phyloP scores from a whole-genome alignment of 2,329 filamentous ascomycete genomes.

The Stagonosporopsis tanaceti region DNA sequence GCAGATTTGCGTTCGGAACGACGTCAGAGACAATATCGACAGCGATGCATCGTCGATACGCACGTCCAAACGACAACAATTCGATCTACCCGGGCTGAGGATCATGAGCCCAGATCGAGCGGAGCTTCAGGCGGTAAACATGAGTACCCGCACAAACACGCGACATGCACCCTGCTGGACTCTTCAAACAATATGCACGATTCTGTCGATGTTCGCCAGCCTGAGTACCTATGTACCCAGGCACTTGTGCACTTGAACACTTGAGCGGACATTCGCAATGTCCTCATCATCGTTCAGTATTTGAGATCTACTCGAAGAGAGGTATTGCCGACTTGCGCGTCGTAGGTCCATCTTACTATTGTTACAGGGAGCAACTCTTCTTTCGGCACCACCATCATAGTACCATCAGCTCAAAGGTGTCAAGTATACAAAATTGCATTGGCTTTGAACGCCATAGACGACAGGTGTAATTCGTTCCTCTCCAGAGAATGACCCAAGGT shows the following conservation, averaged over 20 bases:
- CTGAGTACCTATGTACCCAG: too few relatives aligned
- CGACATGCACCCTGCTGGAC: background rate
- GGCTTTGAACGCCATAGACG: too few relatives aligned
- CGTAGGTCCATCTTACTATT: too few relatives aligned
- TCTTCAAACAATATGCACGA: background rate
- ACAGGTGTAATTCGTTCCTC: too few relatives aligned
- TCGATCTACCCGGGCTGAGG: background rate
- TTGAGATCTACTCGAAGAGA: too few relatives aligned
- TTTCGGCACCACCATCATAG: too few relatives aligned
- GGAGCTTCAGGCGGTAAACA: background rate
- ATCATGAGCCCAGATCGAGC: background rate
- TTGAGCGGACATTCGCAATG: background rate
- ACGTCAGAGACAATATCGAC: slow-evolving; percentile 3
- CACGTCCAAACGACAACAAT: background rate
- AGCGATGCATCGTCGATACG: slow-evolving; percentile 1
- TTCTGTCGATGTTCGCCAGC: too few relatives aligned
- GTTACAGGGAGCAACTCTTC: too few relatives aligned
- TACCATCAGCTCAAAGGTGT: too few relatives aligned
- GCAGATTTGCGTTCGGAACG: background rate
- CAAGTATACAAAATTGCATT: too few relatives aligned
- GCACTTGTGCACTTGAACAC: background rate
- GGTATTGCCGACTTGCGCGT: too few relatives aligned
- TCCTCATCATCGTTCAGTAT: background rate
- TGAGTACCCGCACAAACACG: background rate
- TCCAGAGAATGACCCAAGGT: too few relatives aligned